Base-by-base conservation (phyloP, 169 alveolate genomes). In the Condylostoma magnum region DNA sequence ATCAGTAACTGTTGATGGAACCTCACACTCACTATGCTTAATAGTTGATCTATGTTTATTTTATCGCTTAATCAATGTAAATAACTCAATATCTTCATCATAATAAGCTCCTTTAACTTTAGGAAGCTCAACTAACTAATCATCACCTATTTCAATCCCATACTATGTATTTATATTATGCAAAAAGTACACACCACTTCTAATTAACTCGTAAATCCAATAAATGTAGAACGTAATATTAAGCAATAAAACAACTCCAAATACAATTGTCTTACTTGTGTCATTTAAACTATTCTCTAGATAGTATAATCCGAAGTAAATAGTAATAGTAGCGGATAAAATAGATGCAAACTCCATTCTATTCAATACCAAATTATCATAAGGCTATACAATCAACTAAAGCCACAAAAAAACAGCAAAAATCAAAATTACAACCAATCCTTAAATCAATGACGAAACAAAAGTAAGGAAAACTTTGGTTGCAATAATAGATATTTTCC, bases 261-360 rank as follows among this genome's bases (percentile, higher is more conserved):
- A 66, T 2, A 66, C n/a, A 27, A 66, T 27, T 5, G 10, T 27
- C 12, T 44, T 48, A 18, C 51, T 15, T 2, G 44, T 5, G 47
- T 43, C 33, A 3, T 34, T 34, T 10, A 66, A 15, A 25, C 28
- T 8, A 20, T 52, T 77, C 5, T 57, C 46, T 20, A 77, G 25
- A 46, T 73, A 79, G 47, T 37, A 79, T 18, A 73, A 20, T 10
- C 86, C 86, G 46, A 71, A 79, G 44, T 79, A 79, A 12, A 79
- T 68, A 15, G 86, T 79, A 2, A 79, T 25, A 10, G 54, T 56
- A 15, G 84, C 63, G 0, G 75, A 28, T 2, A 63, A 6, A 8
- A 74, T 10, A 4, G 83, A 56, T 41, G 47, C 0, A 15, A 33
- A 54, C 43, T 79, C 86, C 33, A 79, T 8, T 28, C 51, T 30